These are phyloP conservation scores for Starmerella sirachaensis DNA, from an alignment of 805 yeast species.

Conservation along the genomic window DNA sequence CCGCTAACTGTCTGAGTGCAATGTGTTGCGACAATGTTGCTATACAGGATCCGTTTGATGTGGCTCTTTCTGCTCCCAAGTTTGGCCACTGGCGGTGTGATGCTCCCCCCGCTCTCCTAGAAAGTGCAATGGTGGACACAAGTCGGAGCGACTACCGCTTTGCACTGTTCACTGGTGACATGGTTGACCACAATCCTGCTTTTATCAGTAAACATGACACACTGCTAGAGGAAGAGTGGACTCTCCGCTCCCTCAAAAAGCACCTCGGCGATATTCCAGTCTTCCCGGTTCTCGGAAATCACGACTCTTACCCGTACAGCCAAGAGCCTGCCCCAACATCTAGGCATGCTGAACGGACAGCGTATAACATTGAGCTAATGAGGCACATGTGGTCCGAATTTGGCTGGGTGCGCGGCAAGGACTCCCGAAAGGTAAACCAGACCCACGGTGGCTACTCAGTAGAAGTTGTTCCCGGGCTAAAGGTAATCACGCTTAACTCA, in stretches of 20 bases:
- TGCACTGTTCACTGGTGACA: constrained; percentile 60
- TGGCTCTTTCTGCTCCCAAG: constrained; percentile 39
- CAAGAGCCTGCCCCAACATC: constrained; percentile 47
- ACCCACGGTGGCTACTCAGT: constrained; percentile 55
- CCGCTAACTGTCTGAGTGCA: constrained; percentile 28
- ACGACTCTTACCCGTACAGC: constrained; percentile 62
- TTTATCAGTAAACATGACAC: constrained; percentile 40
- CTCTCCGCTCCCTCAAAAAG: constrained; percentile 43
- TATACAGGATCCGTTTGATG: constrained; percentile 28
- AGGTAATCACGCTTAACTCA: constrained; percentile 51
- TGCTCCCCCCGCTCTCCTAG: constrained; percentile 50
- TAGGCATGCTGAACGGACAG: constrained; percentile 34
- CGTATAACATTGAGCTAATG: constrained; percentile 40
- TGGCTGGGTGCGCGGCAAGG: constrained; percentile 33
- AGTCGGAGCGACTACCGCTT: constrained; percentile 37
- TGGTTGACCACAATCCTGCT: constrained; percentile 51
- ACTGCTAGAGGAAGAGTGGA: constrained; percentile 40
- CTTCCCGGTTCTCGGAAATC: constrained; percentile 55
- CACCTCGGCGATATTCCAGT: constrained; percentile 43
- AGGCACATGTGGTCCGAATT: constrained; percentile 38
- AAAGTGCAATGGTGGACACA: constrained; percentile 42
- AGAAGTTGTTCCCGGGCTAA: constrained; percentile 44
- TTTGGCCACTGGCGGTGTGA: constrained; percentile 57
- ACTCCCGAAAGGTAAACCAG: constrained; percentile 30
- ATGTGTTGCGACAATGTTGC: constrained; percentile 53